These are phyloP conservation scores for Fusarium goolgardi DNA, from an alignment of 2,329 filamentous ascomycete genomes.

Conservation along the genomic window DNA sequence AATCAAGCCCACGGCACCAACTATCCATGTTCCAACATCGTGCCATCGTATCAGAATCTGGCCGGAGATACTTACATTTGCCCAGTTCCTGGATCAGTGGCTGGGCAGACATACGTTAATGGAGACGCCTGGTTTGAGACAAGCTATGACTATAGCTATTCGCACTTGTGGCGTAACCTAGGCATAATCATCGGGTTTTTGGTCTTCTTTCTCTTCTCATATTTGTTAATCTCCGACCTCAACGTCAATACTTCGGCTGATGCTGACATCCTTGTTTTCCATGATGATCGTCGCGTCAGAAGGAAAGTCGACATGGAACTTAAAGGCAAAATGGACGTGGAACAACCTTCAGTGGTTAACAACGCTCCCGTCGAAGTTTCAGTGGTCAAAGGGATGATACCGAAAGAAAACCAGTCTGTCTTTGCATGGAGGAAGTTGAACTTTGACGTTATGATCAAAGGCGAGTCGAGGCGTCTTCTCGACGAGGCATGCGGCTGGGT, in stretches of 20 bases:
- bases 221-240: slow-evolving; percentile 72
- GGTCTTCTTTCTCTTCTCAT: slow-evolving; percentile 70
- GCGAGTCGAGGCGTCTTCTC: neutral
- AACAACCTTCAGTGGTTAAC: neutral
- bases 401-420: neutral
- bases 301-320: neutral
- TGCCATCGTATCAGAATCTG: neutral
- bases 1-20: slow-evolving; percentile 10
- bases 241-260: slow-evolving; percentile 58
- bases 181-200: slow-evolving; percentile 76
- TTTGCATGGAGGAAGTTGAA: neutral
- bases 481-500: slow-evolving; percentile 1
- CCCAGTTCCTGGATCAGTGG: slow-evolving; percentile 65
- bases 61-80: slow-evolving; percentile 53
- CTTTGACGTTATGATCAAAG: slow-evolving; percentile 3
- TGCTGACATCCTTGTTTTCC: slow-evolving; percentile 77
- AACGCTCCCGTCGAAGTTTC: neutral
- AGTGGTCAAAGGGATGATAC: neutral
- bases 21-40: slow-evolving; percentile 2
- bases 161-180: slow-evolving; percentile 74
- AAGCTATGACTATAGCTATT: slow-evolving; percentile 67
- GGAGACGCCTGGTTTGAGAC: slow-evolving; percentile 70
- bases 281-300: slow-evolving; percentile 57
- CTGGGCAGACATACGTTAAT: slow-evolving; percentile 61
- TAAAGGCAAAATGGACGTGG: neutral